Base-by-base conservation (phyloP, 495 filamentous ascomycete genomes). In the Xylaria curta region DNA sequence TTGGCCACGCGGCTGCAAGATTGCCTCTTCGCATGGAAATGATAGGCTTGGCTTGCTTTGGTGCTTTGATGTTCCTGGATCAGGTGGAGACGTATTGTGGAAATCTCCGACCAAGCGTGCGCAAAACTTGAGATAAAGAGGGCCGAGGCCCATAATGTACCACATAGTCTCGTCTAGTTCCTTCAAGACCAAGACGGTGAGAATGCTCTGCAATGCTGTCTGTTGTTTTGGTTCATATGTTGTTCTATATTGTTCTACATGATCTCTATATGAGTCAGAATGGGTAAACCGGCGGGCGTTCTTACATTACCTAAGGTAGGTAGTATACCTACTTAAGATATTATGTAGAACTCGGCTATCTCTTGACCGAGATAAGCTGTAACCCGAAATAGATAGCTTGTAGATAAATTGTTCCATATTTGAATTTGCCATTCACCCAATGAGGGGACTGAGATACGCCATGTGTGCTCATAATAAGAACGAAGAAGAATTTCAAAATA, bases 1-100 rank as follows among this genome's bases (percentile, higher is more conserved):
- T 44, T 44, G 65, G 36, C 65, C 33, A 42, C 38, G 47, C 65
- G 47, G 65, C 65, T 67, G 65, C 49, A 51, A 56, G 65, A 67
- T 67, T 56, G 49, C 65, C 40, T 40, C 31, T 42, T 56, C 56
- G 49, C 65, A 54, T 67, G 36, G 49, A 56, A 8, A 56, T 67
- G 65, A 67, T 67, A 42, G 65, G 65, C 65, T 56, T 67, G 49
- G 49, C 47, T 21, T 42, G 65, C 65, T 38, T 56, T 44, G 65
- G 28, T 31, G 28, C 28, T 31, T 31, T 31, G 28, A 31, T 33
- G 42, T 49, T 67, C 56, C 21, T 67, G 65, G 65, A 36, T 3
- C n/a, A 24, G 61, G 61, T 64, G 61, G 61, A n/a, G 21, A 28
- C 15, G 7, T 12, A 38, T 38, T 58, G 26, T 47, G 62, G 42